A percentile compares a stretch with the other conserved stretches of the same genome.
These are phyloP conservation scores for Schizosaccharomyces cryophilus DNA, from an alignment of 805 yeast species.

Conservation along the genomic window DNA sequence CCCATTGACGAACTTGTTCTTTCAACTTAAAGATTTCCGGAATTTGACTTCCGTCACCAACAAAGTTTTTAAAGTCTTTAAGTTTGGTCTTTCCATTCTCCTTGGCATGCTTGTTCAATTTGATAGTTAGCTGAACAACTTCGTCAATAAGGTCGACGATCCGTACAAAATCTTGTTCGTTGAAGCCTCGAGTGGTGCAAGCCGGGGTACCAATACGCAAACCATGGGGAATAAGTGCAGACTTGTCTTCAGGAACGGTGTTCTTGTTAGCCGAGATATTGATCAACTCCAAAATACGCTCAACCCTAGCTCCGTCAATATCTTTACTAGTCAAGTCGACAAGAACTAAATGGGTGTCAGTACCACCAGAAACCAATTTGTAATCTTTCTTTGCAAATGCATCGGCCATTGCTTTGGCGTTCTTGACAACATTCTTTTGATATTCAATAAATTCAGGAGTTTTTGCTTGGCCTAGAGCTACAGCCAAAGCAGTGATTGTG, in stretches of 20 bases:
- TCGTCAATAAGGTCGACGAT: conserved; percentile 60
- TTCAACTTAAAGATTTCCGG: conserved; percentile 38
- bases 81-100: conserved; percentile 86
- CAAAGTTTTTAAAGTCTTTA: conserved; percentile 79
- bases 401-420: conserved; percentile 61
- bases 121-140: conserved; percentile 53
- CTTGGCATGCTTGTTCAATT: conserved; percentile 40
- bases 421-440: conserved; percentile 67
- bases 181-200: conserved; percentile 91
- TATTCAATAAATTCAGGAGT: conserved; percentile 76
- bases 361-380: conserved; percentile 75
- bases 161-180: conserved; percentile 59
- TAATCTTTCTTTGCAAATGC: conserved; percentile 52
- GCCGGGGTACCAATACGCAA: conserved; percentile 96
- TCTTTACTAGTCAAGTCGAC: conserved; percentile 71
- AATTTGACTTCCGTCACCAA: conserved; percentile 37
- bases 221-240: conserved; percentile 92
- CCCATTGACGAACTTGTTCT: conserved; percentile 72
- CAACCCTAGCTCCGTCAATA: conserved; percentile 92
- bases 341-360: conserved; percentile 90
- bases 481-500: conserved; percentile 91
- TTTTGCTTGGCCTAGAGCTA: conserved; percentile 83
- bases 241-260: conserved; percentile 92
- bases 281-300: conserved; percentile 76
- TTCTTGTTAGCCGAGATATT: conserved; percentile 93